Evolutionary conservation across 1,284 basidiomycete genomes (phyloP).

Genomic region (Ustilago sp.): DNA sequence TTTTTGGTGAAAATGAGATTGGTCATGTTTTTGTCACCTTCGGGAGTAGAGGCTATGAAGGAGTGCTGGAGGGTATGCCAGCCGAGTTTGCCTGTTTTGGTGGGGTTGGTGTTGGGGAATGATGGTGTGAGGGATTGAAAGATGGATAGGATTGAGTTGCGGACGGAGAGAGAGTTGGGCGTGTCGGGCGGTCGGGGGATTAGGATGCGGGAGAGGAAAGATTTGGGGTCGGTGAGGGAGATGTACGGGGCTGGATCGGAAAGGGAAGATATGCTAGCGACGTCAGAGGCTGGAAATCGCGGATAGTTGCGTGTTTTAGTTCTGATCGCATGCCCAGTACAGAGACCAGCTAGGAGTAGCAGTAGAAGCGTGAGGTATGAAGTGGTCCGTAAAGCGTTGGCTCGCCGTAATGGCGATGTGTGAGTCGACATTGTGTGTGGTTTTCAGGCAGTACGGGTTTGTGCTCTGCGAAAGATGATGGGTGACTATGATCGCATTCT

Average conservation of each 20-base stretch:
- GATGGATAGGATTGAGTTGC: slow-evolving; percentile 44
- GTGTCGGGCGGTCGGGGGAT: slow-evolving; percentile 65
- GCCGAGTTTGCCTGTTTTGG: slow-evolving; percentile 33
- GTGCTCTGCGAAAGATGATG: background rate
- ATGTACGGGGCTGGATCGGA: slow-evolving; percentile 49
- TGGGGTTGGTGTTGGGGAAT: background rate
- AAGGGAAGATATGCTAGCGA: slow-evolving; percentile 24
- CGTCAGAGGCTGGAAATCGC: slow-evolving; percentile 3
- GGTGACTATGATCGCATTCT: background rate
- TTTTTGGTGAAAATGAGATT: slow-evolving; percentile 92
- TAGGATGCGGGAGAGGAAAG: slow-evolving; percentile 64
- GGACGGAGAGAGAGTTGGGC: slow-evolving; percentile 55
- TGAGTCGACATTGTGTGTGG: background rate
- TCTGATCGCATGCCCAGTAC: slow-evolving; percentile 32
- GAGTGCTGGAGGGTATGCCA: slow-evolving; percentile 62
- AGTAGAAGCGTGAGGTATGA: background rate
- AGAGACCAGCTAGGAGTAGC: background rate
- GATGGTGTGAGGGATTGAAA: slow-evolving; percentile 29
- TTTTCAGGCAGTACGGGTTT: background rate
- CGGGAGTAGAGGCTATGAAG: slow-evolving; percentile 76
- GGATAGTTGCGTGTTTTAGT: slow-evolving; percentile 28
- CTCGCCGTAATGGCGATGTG: background rate
- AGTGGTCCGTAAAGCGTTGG: background rate
- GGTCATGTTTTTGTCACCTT: slow-evolving; percentile 82
- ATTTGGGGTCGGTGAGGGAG: slow-evolving; percentile 39